Evolutionary conservation across 1,139 yeast species (phyloP).

Genomic region (Nadsonia commutata): DNA sequence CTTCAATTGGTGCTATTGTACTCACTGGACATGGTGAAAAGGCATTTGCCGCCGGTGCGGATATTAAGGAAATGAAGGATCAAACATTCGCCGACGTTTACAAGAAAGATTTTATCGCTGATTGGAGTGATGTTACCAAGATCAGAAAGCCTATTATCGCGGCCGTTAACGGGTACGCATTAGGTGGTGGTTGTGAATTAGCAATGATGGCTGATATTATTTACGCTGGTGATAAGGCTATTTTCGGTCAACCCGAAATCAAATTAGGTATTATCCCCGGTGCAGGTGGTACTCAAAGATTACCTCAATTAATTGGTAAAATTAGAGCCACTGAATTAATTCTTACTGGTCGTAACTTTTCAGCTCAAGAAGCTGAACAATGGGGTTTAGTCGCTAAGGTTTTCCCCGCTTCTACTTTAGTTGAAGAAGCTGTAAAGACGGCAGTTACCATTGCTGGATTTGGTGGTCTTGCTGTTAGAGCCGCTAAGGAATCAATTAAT

Average conservation of each 20-base stretch:
- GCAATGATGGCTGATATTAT: conserved; percentile 39
- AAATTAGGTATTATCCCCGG: conserved; percentile 39
- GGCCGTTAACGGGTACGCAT: conserved; percentile 38
- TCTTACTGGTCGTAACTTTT: conserved; percentile 31
- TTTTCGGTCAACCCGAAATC: conserved; percentile 40
- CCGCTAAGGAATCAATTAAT: conserved; percentile 33
- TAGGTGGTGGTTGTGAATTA: conserved; percentile 41
- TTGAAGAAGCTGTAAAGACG: conserved; percentile 31
- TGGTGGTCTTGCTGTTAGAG: conserved; percentile 31
- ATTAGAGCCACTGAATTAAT: conserved; percentile 34
- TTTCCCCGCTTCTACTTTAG: conserved; percentile 26
- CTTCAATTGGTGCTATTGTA: conserved; percentile 31
- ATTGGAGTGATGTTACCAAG: conserved; percentile 24
- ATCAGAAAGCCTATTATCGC: conserved; percentile 34
- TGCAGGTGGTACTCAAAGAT: conserved; percentile 39
- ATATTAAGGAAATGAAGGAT: conserved; percentile 35
- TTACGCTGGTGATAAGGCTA: conserved; percentile 35
- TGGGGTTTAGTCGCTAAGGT: conserved; percentile 37
- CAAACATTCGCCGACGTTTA: conserved; percentile 25
- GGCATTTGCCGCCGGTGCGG: conserved; percentile 43
- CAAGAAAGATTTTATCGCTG: conserved; percentile 23
- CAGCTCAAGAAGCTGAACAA: conserved; percentile 31
- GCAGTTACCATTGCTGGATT: conserved; percentile 29
- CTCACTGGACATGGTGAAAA: conserved; percentile 29
- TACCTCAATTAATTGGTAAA: conserved; percentile 33